phyloP scores from a whole-genome alignment of 805 yeast species.

The Schwanniomyces vanrijiae region DNA sequence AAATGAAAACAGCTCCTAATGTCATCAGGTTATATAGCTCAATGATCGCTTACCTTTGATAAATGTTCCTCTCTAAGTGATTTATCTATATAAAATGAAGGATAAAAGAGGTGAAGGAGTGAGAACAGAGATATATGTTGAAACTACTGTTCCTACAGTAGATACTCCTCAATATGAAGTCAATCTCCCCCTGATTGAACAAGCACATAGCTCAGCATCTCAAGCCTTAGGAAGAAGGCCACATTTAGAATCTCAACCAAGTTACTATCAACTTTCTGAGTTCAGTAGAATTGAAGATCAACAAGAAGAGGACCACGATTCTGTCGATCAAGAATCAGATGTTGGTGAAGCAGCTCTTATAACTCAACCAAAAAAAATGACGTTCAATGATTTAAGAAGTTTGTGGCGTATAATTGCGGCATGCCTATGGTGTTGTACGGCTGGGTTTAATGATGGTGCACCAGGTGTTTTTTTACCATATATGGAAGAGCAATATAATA shows the following conservation, averaged over 20 bases:
- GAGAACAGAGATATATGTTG: background rate
- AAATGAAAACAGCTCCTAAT: background rate
- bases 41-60: background rate
- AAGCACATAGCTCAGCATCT: background rate
- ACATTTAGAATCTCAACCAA: conserved; percentile 2
- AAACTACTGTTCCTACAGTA: background rate
- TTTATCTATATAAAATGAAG: background rate
- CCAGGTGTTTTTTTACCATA: conserved; percentile 61
- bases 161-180: background rate
- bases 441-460: conserved; percentile 55
- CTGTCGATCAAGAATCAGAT: background rate
- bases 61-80: background rate
- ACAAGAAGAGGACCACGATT: background rate
- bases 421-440: conserved; percentile 38
- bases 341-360: background rate
- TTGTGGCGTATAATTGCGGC: conserved; percentile 40
- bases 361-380: background rate
- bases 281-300: background rate
- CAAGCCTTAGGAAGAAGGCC: conserved; percentile 5
- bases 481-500: conserved; percentile 48
- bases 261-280: conserved; percentile 1
- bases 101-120: background rate
- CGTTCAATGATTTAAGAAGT: conserved; percentile 38
- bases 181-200: background rate
- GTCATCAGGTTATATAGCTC: background rate